Percentiles rank a stretch among this genome's conserved stretches.
Evolutionary conservation across 1,284 basidiomycete genomes (phyloP).

Genomic region (Naganishia sp.): DNA sequence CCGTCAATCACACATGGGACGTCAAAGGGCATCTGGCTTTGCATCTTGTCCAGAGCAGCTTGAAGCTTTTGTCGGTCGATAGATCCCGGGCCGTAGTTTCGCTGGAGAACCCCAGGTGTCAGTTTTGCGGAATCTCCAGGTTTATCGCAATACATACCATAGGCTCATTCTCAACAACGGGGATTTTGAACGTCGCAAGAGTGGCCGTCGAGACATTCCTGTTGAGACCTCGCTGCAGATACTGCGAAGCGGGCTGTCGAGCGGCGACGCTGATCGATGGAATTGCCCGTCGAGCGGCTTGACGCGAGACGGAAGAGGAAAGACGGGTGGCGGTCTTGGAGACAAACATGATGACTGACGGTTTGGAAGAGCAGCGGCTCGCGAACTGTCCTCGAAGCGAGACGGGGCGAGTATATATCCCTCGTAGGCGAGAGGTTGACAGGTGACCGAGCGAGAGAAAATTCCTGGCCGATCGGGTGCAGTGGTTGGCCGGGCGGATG

Average conservation of each 20-base stretch:
- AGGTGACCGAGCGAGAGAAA: conserved; percentile 9
- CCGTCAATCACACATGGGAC: conserved; percentile 93
- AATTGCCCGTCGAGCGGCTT: conserved; percentile 9
- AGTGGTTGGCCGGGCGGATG: conserved; percentile 15
- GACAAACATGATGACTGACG: conserved; percentile 12
- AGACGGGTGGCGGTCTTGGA: conserved; percentile 19
- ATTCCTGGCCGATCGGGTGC: conserved; percentile 24
- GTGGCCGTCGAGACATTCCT: conserved; percentile 57
- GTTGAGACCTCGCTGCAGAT: conserved; percentile 10
- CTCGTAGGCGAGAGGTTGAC: background rate
- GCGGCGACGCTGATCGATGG: conserved; percentile 9
- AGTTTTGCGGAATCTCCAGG: conserved; percentile 37
- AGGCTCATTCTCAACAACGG: conserved; percentile 83
- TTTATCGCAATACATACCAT: conserved; percentile 63
- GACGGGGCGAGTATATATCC: background rate
- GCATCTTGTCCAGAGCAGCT: conserved; percentile 76
- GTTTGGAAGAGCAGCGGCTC: background rate
- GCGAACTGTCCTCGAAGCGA: background rate
- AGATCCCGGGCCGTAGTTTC: conserved; percentile 76
- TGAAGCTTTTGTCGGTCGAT: conserved; percentile 74
- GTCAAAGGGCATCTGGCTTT: conserved; percentile 79
- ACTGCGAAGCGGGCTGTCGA: conserved; percentile 22
- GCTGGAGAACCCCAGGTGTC: conserved; percentile 38
- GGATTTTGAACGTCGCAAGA: conserved; percentile 78
- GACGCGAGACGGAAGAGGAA: conserved; percentile 7